These are phyloP conservation scores for Corchorus capsularis DNA, from an alignment of 345 rosid genomes.

Conservation along the genomic window DNA sequence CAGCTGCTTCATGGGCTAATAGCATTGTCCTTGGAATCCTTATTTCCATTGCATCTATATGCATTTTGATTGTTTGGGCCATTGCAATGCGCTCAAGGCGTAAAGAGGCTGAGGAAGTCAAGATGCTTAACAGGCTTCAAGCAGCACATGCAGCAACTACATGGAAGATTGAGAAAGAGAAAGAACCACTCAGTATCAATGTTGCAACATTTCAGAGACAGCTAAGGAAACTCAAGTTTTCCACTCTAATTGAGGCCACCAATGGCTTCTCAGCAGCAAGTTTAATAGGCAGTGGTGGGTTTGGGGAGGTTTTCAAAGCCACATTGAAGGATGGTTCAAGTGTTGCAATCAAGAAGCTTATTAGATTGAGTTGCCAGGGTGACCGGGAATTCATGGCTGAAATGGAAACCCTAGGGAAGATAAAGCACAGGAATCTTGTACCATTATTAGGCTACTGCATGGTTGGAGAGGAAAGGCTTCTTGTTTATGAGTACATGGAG, in stretches of 20 bases:
- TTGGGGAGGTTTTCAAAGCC: slow-evolving; percentile 94
- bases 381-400: slow-evolving; percentile 98
- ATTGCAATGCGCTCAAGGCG: slow-evolving; percentile 80
- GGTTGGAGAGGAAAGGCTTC: slow-evolving; percentile 88
- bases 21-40: slow-evolving; percentile 85
- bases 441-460: slow-evolving; percentile 91
- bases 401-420: slow-evolving; percentile 96
- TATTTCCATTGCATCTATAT: slow-evolving; percentile 73
- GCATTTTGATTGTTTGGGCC: slow-evolving; percentile 85
- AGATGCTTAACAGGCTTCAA: slow-evolving; percentile 85
- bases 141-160: slow-evolving; percentile 85
- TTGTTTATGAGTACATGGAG: slow-evolving; percentile 93
- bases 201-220: slow-evolving; percentile 92
- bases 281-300: slow-evolving; percentile 87
- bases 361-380: slow-evolving; percentile 88
- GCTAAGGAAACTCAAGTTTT: slow-evolving; percentile 83
- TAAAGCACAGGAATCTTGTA: slow-evolving; percentile 90
- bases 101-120: slow-evolving; percentile 74
- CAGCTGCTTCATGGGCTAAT: slow-evolving; percentile 70
- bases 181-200: slow-evolving; percentile 90
- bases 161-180: slow-evolving; percentile 98
- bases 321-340: slow-evolving; percentile 88
- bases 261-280: slow-evolving; percentile 90
- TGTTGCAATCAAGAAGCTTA: slow-evolving; percentile 94
- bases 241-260: slow-evolving; percentile 89